A percentile compares a stretch with the other conserved stretches of the same genome.
phyloP scores from a whole-genome alignment of 208 protist species.

The Tritrichomonas foetus region DNA sequence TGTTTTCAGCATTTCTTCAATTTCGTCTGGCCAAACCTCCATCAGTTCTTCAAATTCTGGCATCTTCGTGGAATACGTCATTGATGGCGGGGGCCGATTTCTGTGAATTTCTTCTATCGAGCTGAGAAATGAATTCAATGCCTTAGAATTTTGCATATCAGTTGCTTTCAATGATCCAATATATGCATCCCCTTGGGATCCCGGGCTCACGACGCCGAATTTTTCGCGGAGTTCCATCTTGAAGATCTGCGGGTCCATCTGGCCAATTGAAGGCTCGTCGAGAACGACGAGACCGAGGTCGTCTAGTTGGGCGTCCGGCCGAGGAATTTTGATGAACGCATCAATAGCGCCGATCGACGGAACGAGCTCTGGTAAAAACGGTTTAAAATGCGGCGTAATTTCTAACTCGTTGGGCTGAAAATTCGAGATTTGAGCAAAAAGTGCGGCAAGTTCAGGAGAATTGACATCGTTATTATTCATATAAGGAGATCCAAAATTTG shows the following conservation, averaged over 20 bases:
- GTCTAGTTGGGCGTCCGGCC: background rate
- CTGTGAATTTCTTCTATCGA: background rate
- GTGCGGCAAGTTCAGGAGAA: background rate
- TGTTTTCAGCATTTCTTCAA: conserved; percentile 83
- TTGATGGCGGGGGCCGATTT: background rate
- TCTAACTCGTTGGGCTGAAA: background rate
- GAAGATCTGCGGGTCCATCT: background rate
- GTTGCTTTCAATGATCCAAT: background rate
- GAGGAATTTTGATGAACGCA: conserved; percentile 25
- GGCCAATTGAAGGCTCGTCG: conserved; percentile 6
- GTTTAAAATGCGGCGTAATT: background rate
- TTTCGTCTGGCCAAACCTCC: conserved; percentile 74
- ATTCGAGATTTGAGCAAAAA: background rate
- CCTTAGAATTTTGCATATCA: background rate
- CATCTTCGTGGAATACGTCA: background rate
- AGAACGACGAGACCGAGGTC: background rate
- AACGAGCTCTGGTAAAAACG: background rate
- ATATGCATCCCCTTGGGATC: background rate
- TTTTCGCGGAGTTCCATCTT: conserved; percentile 5
- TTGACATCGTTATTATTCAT: no score
- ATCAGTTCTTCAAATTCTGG: conserved; percentile 36
- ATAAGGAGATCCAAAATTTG: no score
- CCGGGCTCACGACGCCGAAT: background rate
- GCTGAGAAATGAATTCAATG: background rate
- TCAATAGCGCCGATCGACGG: background rate